Conservation (phyloP, 179 eudicot species). For the Monotropa hypopitys region DNA sequence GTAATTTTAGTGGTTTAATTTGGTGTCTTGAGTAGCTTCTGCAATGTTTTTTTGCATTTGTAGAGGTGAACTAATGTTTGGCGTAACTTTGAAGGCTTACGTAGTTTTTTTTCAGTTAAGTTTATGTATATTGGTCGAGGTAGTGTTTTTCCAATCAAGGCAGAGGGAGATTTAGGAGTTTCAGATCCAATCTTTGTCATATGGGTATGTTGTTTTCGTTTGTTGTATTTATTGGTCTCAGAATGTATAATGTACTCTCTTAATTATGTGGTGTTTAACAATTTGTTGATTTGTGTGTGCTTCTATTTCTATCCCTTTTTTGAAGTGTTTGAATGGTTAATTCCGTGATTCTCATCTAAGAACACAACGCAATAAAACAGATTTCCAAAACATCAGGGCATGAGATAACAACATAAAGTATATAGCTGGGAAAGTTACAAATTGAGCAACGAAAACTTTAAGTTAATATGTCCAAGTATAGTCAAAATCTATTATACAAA, state of each 20-base stretch:
- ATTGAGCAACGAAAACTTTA: too few relatives aligned
- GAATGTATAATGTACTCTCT: neutral
- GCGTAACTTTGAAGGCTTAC: neutral
- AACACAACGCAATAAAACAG: too few relatives aligned
- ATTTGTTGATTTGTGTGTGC: neutral
- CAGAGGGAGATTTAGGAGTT: conserved; percentile 1
- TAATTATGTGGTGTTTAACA: neutral
- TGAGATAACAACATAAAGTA: too few relatives aligned
- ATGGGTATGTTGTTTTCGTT: neutral
- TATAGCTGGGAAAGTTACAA: too few relatives aligned
- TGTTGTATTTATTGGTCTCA: neutral
- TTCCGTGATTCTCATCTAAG: too few relatives aligned
- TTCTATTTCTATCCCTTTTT: neutral
- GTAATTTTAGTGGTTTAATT: neutral
- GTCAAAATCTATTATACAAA: too few relatives aligned
- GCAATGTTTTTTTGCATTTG: conserved; percentile 35
- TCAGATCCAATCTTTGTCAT: too few relatives aligned
- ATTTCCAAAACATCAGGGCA: too few relatives aligned
- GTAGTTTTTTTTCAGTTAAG: neutral
- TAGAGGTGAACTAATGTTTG: conserved; percentile 17
- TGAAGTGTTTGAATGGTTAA: neutral
- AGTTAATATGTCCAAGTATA: too few relatives aligned
- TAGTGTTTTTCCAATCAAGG: conserved; percentile 13
- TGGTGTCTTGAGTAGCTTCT: conserved; percentile 18
- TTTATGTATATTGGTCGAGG: neutral